Conservation (phyloP, 2,329 filamentous ascomycete species). For the Aspergillus novofumigatus region DNA sequence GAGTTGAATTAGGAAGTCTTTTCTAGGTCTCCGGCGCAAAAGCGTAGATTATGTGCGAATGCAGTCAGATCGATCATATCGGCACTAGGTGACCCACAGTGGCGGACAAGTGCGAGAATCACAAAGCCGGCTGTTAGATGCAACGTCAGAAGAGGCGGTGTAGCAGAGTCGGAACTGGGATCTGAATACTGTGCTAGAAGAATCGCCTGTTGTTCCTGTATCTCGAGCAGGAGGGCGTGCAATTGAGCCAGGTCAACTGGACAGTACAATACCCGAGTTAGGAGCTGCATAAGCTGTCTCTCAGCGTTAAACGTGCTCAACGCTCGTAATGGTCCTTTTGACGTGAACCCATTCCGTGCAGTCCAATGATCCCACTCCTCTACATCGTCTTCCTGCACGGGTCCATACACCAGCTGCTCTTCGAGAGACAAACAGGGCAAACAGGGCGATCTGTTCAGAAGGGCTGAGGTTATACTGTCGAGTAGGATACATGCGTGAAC, state of each 20-base stretch:
- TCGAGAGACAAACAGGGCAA: neutral
- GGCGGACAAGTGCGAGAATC: conserved; percentile 5
- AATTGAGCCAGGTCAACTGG: no score
- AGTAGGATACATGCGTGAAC: conserved; percentile 14
- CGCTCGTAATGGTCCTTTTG: neutral
- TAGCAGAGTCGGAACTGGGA: neutral
- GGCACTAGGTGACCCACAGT: no score
- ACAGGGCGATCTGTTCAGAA: conserved; percentile 6
- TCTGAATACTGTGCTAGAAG: no score
- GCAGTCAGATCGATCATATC: no score
- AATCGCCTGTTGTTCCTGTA: no score
- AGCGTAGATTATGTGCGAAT: conserved; percentile 21
- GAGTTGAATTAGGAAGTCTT: conserved; percentile 17
- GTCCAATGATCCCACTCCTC: conserved; percentile 19
- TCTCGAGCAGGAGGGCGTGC: no score
- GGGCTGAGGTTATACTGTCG: conserved; percentile 12
- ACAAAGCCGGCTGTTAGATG: conserved; percentile 13
- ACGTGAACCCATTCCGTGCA: neutral
- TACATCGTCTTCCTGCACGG: conserved; percentile 13
- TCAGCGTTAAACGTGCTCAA: neutral
- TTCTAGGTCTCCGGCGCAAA: conserved; percentile 20
- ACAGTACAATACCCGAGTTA: no score
- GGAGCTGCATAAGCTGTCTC: no score
- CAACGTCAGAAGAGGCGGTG: conserved; percentile 11
- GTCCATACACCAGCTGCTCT: conserved; percentile 3